A percentile compares a stretch with the other conserved stretches of the same genome.
These are phyloP conservation scores for Teunomyces pallodes DNA, from an alignment of 805 yeast species.

Conservation along the genomic window DNA sequence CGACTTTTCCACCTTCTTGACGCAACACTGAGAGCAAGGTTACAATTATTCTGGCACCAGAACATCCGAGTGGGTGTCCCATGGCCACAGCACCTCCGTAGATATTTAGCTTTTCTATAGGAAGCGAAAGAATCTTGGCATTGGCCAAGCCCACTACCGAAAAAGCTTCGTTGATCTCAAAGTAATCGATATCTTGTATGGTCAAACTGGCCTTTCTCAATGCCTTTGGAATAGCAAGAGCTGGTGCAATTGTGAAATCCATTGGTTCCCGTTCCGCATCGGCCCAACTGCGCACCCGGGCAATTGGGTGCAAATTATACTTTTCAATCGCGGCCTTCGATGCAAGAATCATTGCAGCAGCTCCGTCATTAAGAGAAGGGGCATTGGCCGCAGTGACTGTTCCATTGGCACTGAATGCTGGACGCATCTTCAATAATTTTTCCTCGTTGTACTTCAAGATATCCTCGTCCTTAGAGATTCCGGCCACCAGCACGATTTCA, in stretches of 20 bases:
- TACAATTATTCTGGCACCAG: conserved; percentile 93
- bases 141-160: conserved; percentile 95
- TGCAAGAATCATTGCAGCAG: conserved; percentile 88
- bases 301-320: conserved; percentile 84
- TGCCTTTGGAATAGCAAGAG: conserved; percentile 94
- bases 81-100: conserved; percentile 96
- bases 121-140: conserved; percentile 63
- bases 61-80: conserved; percentile 93
- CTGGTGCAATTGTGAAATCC: conserved; percentile 95
- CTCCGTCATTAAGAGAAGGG: conserved; percentile 96
- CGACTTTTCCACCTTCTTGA: conserved; percentile 80
- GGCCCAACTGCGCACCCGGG: conserved; percentile 91
- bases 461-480: conserved; percentile 86
- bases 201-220: conserved; percentile 76
- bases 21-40: conserved; percentile 76
- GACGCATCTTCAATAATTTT: conserved; percentile 77
- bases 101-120: conserved; percentile 69
- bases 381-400: conserved; percentile 98
- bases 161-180: conserved; percentile 97
- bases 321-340: conserved; percentile 83
- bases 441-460: conserved; percentile 70
- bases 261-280: conserved; percentile 96
- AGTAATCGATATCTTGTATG: conserved; percentile 73
- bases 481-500: conserved; percentile 85
- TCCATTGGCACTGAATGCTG: conserved; percentile 93